Conservation (phyloP, 495 filamentous ascomycete species). For the Aspergillus mulundensis region DNA sequence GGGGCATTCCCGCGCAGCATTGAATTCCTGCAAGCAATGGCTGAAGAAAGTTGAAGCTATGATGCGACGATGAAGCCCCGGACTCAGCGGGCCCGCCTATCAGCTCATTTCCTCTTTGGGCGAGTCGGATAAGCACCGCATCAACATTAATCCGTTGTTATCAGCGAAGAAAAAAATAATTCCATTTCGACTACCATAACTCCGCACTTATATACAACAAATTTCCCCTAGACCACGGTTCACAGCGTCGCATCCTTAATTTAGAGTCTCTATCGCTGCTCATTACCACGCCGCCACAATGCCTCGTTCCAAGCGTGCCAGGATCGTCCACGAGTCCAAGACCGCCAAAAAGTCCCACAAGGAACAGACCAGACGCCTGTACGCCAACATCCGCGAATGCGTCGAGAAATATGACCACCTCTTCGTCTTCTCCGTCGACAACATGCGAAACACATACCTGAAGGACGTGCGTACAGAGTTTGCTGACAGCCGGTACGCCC, state of each 20-base stretch:
- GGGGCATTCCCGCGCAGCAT: neutral
- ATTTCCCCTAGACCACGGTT: neutral
- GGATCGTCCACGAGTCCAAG: constrained; percentile 82
- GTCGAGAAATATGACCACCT: constrained; percentile 82
- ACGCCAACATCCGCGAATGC: constrained; percentile 80
- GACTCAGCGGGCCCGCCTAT: neutral
- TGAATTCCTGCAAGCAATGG: neutral
- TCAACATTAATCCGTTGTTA: constrained; percentile 40
- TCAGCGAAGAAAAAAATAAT: constrained; percentile 37
- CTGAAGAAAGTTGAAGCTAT: neutral
- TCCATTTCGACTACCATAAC: constrained; percentile 14
- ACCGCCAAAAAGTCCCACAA: constrained; percentile 85
- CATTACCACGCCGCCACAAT: constrained; percentile 50
- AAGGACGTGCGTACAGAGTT: constrained; percentile 87
- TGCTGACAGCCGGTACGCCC: constrained; percentile 71
- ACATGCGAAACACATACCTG: constrained; percentile 98
- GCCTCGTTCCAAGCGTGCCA: constrained; percentile 94
- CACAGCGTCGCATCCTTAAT: neutral
- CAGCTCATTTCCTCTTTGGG: constrained; percentile 36
- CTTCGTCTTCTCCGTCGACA: constrained; percentile 90
- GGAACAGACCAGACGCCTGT: constrained; percentile 83
- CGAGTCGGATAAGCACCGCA: constrained; percentile 38
- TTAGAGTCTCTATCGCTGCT: neutral
- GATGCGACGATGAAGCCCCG: neutral
- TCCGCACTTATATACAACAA: constrained; percentile 15